Base-by-base conservation (phyloP, 192 early-diverging fungal species). In the Funneliformis mosseae region DNA sequence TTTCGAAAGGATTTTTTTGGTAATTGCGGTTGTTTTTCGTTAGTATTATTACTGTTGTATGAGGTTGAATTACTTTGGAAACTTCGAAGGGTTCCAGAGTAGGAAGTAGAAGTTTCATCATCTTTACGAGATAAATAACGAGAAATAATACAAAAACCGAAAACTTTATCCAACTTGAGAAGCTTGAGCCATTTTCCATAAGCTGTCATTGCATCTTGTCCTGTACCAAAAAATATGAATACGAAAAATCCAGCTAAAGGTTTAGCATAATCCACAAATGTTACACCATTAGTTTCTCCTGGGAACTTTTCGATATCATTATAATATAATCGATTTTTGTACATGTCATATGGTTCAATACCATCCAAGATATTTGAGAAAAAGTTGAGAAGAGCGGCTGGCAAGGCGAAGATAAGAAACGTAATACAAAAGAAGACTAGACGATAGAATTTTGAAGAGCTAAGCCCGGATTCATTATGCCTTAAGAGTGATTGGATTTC, bases 221-320 rank as follows among this genome's bases (percentile, higher is more conserved):
- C 74, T 7, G 74, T 76, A 8, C 74, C 74, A 62, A 76, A 76
- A 27, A 76, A 76, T 14, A 76, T 38, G 41, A 76, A 76, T 18
- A 76, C 27, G 38, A 76, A 38, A 23, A 76, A 62, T 42, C 74
- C 74, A 5, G 59, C 8, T 18, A 76, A 42, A 5, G 74, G 74
- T 76, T 76, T 76, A 0, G 60, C 50, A 42, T 76, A 76, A 62
- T 76, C 74, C 9, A 76, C n/a, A 11, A 76, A 39, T 3, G 50
- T 18, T 38, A 76, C 12, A 11, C 74, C 74, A 10, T 18, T 8
- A n/a, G 16, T 11, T 43, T 71, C 33, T 18, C 28, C 42, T 0
- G 39, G 23, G 28, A 21, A 25, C 14, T 8, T 23, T 5, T 8
- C 2, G 9, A 76, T 11, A 3, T 7, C 8, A 7, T 61, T 25